A percentile compares a stretch with the other conserved stretches of the same genome.
phyloP scores from a whole-genome alignment of 1,139 yeast species.

The Citeromyces hawaiiensis region DNA sequence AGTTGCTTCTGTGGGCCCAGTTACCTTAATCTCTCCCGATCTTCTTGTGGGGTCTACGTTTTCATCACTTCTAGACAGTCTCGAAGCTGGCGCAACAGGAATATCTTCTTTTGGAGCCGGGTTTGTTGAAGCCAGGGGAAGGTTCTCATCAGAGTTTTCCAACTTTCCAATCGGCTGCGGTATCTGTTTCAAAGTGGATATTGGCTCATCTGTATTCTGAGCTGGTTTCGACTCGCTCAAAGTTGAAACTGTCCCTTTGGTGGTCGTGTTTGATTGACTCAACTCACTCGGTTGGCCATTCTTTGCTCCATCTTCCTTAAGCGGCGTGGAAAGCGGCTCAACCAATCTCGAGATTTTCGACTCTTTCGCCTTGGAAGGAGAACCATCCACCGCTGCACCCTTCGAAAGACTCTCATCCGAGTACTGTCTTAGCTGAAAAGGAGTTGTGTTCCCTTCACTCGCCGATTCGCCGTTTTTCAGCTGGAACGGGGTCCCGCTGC shows the following conservation, averaged over 20 bases:
- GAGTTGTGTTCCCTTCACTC: not conserved
- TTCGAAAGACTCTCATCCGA: not conserved
- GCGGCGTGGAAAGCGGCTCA: too few relatives aligned
- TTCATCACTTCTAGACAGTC: not conserved
- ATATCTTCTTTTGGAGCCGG: not conserved
- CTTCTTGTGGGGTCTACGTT: too few relatives aligned
- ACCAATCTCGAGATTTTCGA: not conserved
- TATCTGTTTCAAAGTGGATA: too few relatives aligned
- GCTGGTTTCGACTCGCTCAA: too few relatives aligned
- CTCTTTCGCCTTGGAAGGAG: not conserved
- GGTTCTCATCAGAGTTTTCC: not conserved
- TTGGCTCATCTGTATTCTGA: too few relatives aligned
- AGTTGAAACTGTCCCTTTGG: too few relatives aligned
- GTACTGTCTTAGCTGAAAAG: not conserved
- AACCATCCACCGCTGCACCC: not conserved
- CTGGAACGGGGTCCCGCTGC: not conserved
- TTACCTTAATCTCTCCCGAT: too few relatives aligned
- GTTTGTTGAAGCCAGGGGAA: not conserved
- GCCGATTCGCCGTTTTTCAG: not conserved
- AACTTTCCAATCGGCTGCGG: too few relatives aligned
- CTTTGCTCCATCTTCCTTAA: too few relatives aligned
- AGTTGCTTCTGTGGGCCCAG: too few relatives aligned
- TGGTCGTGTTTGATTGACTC: too few relatives aligned
- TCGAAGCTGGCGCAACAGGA: not conserved
- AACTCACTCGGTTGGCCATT: too few relatives aligned